phyloP scores from a whole-genome alignment of 257 asterid genomes.

The Primulina huaijiensis region DNA sequence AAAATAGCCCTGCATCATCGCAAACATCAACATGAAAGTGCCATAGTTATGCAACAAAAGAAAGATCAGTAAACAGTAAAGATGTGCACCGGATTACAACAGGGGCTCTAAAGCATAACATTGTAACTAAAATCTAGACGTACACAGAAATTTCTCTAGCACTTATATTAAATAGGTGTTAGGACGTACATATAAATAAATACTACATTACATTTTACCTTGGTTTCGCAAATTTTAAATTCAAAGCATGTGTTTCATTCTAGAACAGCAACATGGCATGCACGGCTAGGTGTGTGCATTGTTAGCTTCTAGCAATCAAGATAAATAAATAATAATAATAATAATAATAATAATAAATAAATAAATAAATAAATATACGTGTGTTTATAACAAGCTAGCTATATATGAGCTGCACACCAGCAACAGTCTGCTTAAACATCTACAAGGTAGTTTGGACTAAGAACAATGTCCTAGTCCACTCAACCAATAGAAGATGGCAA shows the following conservation, averaged over 20 bases:
- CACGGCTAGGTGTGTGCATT: too few relatives aligned
- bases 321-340: too few relatives aligned
- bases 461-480: background rate
- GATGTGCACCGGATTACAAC: background rate
- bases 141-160: background rate
- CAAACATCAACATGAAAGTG: constrained; percentile 3
- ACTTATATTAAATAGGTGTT: too few relatives aligned
- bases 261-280: background rate
- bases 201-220: background rate
- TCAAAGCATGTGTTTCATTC: background rate
- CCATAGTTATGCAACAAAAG: background rate
- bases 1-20: constrained; percentile 61
- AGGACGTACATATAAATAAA: too few relatives aligned
- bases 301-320: too few relatives aligned
- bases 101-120: too few relatives aligned
- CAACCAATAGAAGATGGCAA: background rate
- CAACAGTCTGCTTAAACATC: too few relatives aligned
- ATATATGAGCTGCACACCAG: too few relatives aligned
- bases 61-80: background rate
- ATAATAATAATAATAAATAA: too few relatives aligned
- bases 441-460: background rate
- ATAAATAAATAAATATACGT: too few relatives aligned
- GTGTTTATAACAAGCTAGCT: too few relatives aligned
- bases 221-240: too few relatives aligned
- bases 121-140: background rate